phyloP scores from a whole-genome alignment of 2,329 filamentous ascomycete species.

The Pseudogymnoascus sp. region DNA sequence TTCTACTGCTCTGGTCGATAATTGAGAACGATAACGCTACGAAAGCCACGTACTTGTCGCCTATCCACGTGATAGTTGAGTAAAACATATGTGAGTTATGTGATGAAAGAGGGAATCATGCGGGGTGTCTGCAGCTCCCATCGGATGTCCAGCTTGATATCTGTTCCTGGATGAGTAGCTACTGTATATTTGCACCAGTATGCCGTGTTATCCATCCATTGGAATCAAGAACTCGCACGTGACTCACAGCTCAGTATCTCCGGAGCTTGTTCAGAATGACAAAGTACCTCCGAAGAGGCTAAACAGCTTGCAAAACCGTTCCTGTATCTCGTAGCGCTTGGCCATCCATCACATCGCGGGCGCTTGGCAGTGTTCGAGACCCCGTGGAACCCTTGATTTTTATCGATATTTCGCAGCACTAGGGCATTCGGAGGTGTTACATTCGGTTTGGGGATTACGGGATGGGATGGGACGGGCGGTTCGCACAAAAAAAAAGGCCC shows the following conservation, averaged over 20 bases:
- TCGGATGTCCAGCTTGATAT: neutral
- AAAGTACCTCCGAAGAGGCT: neutral
- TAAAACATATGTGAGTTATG: neutral
- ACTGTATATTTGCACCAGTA: neutral
- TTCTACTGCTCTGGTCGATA: neutral
- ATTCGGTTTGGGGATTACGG: constrained; percentile 3
- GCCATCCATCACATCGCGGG: neutral
- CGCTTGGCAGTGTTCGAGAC: neutral
- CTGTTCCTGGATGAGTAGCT: neutral
- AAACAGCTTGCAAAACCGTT: neutral
- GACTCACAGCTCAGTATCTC: neutral
- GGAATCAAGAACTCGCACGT: neutral
- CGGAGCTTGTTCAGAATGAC: neutral
- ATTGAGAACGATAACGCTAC: neutral
- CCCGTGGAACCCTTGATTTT: neutral
- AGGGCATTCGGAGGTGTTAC: neutral
- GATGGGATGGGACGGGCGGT: constrained; percentile 1
- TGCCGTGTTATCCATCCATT: neutral
- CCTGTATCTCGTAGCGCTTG: constrained; percentile 2
- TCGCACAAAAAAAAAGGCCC: neutral
- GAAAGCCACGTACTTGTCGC: neutral
- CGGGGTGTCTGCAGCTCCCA: neutral
- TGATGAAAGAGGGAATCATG: neutral
- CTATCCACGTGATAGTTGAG: neutral
- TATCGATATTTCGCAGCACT: constrained; percentile 3